Evolutionary conservation across 2,329 filamentous ascomycete species (phyloP).

Genomic region (Chrysosporium queenslandicum): DNA sequence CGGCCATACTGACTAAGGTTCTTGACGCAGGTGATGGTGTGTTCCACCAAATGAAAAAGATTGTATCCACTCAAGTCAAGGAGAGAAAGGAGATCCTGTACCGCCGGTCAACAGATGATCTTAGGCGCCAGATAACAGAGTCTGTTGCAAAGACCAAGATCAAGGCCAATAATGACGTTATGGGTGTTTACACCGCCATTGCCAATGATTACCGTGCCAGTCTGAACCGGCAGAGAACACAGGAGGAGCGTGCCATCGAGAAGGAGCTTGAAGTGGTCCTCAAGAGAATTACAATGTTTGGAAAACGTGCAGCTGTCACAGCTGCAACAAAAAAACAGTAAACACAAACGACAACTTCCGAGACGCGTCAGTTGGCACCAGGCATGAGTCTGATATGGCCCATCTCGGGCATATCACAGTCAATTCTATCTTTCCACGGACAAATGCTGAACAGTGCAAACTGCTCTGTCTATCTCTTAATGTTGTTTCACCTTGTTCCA

Average conservation of each 20-base stretch:
- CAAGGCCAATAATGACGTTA: conserved; percentile 24
- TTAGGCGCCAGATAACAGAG: not conserved
- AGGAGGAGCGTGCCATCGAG: not conserved
- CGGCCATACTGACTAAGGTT: not conserved
- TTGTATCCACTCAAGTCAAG: not conserved
- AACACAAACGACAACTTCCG: too few species aligned
- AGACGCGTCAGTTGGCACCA: too few species aligned
- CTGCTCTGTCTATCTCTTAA: too few species aligned
- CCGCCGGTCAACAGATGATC: not conserved
- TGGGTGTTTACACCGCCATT: not conserved
- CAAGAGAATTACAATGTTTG: not conserved
- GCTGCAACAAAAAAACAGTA: too few species aligned
- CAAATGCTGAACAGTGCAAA: too few species aligned
- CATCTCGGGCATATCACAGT: not conserved
- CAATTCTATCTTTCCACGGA: too few species aligned
- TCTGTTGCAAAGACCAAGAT: conserved; percentile 24
- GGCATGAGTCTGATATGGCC: too few species aligned
- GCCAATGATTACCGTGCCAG: not conserved
- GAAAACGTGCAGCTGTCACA: not conserved
- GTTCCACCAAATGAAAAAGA: conserved; percentile 2
- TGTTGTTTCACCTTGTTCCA: too few species aligned
- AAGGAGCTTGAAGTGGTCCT: conserved; percentile 1
- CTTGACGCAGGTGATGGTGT: not conserved
- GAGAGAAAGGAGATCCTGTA: not conserved
- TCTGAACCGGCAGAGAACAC: not conserved